phyloP scores from a whole-genome alignment of 1,284 basidiomycete genomes.

The Cryptococcus neoformans region DNA sequence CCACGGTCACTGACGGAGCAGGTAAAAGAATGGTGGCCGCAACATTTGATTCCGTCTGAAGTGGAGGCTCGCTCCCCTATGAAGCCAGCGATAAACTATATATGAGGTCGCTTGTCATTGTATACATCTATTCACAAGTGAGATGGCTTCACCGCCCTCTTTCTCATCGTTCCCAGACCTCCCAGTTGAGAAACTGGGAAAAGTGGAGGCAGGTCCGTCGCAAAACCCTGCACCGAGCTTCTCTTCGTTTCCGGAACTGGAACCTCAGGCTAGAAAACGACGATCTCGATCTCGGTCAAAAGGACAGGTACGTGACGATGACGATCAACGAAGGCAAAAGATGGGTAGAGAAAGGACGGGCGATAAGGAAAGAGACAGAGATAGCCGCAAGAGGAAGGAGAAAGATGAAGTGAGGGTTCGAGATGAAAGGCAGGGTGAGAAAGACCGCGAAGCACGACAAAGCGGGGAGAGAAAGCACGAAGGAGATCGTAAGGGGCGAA shows the following conservation, averaged over 20 bases:
- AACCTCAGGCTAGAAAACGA: neutral
- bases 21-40: too few relatives aligned
- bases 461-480: neutral
- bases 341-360: neutral
- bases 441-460: neutral
- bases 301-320: neutral
- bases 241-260: neutral
- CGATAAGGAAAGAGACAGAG: neutral
- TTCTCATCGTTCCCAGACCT: slow-evolving; percentile 10
- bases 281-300: neutral
- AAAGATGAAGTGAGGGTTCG: neutral
- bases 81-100: neutral
- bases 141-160: neutral
- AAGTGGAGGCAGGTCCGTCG: too few relatives aligned
- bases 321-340: neutral
- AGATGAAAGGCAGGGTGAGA: neutral
- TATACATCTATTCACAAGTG: neutral
- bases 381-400: slow-evolving; percentile 1
- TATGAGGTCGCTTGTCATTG: neutral
- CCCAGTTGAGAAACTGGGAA: neutral
- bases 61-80: neutral
- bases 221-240: slow-evolving; percentile 11
- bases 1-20: too few relatives aligned
- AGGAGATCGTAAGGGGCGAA: neutral
- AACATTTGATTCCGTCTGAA: slow-evolving; percentile 2